Evolutionary conservation across 257 asterid genomes (phyloP), one percentile per base, ranked within the genome.

Genomic region (Lycium ferocissimum): DNA sequence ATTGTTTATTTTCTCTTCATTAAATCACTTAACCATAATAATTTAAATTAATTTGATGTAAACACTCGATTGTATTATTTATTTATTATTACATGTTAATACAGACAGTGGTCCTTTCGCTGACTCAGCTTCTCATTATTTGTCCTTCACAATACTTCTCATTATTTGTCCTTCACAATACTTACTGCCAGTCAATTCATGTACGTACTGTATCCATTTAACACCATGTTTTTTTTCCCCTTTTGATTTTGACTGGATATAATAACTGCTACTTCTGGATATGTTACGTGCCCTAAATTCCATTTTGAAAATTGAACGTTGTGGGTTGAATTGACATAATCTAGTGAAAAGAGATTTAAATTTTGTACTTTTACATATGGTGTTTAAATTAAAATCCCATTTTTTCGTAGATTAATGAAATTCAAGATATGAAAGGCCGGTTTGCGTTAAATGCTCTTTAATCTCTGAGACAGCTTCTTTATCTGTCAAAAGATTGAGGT

Each of bases 121-220:
- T 75, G 81, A 75, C 20, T 75, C 81, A 75, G 59, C 59, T 14
- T 49, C 61, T 75, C 10, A 22, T 75, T 0, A 75, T 75, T 47
- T 75, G 81, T 22, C 61, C 37, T 75, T 49, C 20, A 49, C 61
- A 35, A 67, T 35, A 75, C 49, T 49, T 75, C n/a, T n/a, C n/a
- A n/a, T n/a, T n/a, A n/a, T n/a, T n/a, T n/a, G n/a, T n/a, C n/a
- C n/a, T n/a, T n/a, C n/a, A n/a, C n/a, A n/a, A n/a, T n/a, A n/a
- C n/a, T 61, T 75, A 22, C 18, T 3, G 11, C 54, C 43, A n/a
- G n/a, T 75, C 43, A 38, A 37, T 38, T n/a, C n/a, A 75, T 47
- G 47, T 47, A 67, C 9, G 14, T 73, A 47, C 11, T 47, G 12
- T 12, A n/a, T 73, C 59, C 57, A 45, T 73, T 47, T 47, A 45